A percentile compares a stretch with the other conserved stretches of the same genome.
phyloP scores from a whole-genome alignment of 768 basidiomycete species.

The Sporobolomyces pararoseus region DNA sequence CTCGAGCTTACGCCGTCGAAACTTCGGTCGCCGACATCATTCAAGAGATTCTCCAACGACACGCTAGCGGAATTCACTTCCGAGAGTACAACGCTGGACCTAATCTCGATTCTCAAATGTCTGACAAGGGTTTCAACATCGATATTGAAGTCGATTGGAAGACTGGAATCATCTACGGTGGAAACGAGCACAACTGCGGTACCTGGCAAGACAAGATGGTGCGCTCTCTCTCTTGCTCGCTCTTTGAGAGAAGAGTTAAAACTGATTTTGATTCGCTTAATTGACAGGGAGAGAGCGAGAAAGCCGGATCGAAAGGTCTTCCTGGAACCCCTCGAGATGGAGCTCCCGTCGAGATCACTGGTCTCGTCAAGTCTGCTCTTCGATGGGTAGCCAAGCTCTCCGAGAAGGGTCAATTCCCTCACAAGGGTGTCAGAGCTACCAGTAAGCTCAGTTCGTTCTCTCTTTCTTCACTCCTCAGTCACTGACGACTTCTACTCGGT shows the following conservation, averaged over 20 bases:
- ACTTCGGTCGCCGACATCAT: slow-evolving; percentile 88
- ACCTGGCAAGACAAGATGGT: slow-evolving; percentile 71
- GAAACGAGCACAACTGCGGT: slow-evolving; percentile 78
- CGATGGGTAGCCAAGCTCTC: slow-evolving; percentile 77
- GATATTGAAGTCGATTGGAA: slow-evolving; percentile 92
- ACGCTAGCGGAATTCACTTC: slow-evolving; percentile 86
- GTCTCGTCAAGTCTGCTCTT: slow-evolving; percentile 84
- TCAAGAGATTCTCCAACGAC: slow-evolving; percentile 92
- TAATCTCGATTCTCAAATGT: slow-evolving; percentile 97
- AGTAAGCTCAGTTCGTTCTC: slow-evolving; percentile 56
- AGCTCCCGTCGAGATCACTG: slow-evolving; percentile 91
- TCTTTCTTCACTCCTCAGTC: slow-evolving; percentile 16
- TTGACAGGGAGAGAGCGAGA: slow-evolving; percentile 67
- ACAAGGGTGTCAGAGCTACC: slow-evolving; percentile 76
- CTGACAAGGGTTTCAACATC: slow-evolving; percentile 84
- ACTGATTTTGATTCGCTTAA: no score
- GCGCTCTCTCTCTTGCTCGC: not conserved
- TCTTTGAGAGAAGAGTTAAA: no score
- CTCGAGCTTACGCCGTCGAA: slow-evolving; percentile 72
- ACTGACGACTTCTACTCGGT: not conserved
- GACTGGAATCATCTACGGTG: slow-evolving; percentile 84
- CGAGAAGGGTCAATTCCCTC: slow-evolving; percentile 69
- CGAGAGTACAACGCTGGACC: slow-evolving; percentile 95
- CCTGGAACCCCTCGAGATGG: slow-evolving; percentile 97
- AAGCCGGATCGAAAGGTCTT: slow-evolving; percentile 86